Conservation (phyloP, 164 flowering plant species). For the Cinnamomum micranthum region DNA sequence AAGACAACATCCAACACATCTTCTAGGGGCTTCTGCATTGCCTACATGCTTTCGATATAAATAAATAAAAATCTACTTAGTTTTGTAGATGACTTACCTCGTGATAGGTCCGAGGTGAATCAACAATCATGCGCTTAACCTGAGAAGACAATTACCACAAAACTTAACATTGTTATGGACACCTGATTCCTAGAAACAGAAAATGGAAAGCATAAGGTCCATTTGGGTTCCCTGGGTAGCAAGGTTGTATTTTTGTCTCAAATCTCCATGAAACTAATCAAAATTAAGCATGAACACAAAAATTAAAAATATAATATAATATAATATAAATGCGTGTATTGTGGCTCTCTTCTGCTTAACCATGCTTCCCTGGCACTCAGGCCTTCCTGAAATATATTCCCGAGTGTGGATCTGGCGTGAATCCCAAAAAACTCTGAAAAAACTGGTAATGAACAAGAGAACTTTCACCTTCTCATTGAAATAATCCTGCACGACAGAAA, state of each 20-base stretch:
- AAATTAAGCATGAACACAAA: not conserved
- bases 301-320: no score
- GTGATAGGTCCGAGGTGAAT: conserved; percentile 86
- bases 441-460: not conserved
- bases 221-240: not conserved
- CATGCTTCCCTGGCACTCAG: not conserved
- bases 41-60: not conserved
- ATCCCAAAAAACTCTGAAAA: not conserved
- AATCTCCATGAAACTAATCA: not conserved
- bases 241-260: not conserved
- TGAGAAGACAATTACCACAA: conserved; percentile 22
- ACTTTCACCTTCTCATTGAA: conserved; percentile 69
- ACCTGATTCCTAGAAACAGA: not conserved
- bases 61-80: not conserved
- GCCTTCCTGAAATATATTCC: not conserved
- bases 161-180: not conserved
- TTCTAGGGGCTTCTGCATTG: not conserved
- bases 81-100: conserved; percentile 53
- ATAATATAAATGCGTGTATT: no score
- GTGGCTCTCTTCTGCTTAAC: no score
- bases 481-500: conserved; percentile 89
- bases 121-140: conserved; percentile 85
- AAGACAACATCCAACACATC: not conserved
- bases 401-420: not conserved
- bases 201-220: not conserved